These are phyloP conservation scores for Cytidiella melzeri DNA, from an alignment of 768 basidiomycete species.

Conservation along the genomic window DNA sequence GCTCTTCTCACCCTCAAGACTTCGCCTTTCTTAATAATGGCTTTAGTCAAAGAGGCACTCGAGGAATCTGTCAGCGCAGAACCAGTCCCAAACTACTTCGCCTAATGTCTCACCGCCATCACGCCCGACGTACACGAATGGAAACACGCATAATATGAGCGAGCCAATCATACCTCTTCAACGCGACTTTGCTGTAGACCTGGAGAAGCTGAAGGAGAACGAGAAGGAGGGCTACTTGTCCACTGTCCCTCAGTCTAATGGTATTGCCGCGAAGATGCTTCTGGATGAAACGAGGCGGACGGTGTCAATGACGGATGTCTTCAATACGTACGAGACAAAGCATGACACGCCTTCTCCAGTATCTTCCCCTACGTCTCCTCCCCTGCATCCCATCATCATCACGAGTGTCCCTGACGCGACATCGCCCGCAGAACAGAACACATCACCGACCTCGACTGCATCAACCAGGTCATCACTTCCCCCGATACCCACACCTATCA, in stretches of 20 bases:
- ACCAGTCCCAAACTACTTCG: slow-evolving; percentile 17
- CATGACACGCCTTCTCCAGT: neutral
- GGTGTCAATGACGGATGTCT: slow-evolving; percentile 19
- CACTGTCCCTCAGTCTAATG: slow-evolving; percentile 3
- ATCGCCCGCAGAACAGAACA: slow-evolving; percentile 8
- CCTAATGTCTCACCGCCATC: slow-evolving; percentile 22
- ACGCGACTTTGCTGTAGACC: slow-evolving; percentile 5
- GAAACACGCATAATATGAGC: slow-evolving; percentile 8
- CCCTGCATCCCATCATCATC: neutral
- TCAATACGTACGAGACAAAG: slow-evolving; percentile 5
- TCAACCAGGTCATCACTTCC: slow-evolving; percentile 5
- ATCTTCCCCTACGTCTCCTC: neutral
- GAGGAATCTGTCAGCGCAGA: slow-evolving; percentile 29
- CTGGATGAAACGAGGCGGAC: slow-evolving; percentile 12
- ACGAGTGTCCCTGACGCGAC: slow-evolving; percentile 4
- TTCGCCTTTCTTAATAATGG: neutral
- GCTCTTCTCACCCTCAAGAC: neutral
- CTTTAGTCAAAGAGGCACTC: slow-evolving; percentile 45
- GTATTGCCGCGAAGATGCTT: neutral
- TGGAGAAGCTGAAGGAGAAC: slow-evolving; percentile 8
- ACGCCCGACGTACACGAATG: slow-evolving; percentile 20
- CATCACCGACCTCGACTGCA: neutral
- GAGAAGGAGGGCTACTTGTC: neutral
- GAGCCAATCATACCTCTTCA: slow-evolving; percentile 14
- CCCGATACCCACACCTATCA: slow-evolving; percentile 2